Base-by-base conservation (phyloP, 2,329 filamentous ascomycete species). In the Thermomyces lanuginosus region DNA sequence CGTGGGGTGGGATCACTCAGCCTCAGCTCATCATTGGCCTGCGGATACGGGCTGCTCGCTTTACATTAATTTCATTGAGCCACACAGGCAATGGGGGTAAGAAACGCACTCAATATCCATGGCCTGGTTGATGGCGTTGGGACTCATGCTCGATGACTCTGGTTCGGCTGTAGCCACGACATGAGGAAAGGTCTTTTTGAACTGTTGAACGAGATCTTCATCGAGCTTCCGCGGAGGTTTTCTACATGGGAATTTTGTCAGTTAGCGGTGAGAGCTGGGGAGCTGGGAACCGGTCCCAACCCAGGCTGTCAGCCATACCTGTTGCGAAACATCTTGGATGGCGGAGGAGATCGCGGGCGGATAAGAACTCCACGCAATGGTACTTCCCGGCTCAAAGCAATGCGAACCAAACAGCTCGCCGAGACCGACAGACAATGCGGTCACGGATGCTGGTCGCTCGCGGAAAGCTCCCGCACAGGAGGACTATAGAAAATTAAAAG, bases 1-100 rank as follows among this genome's bases (percentile, higher is more conserved):
- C 78, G 71, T 4, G 82, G 81, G 3, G 81, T 92, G 11, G 79
- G 76, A 45, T 92, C 82, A 44, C 78, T 70, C 53, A 89, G 78
- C 49, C 80, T 81, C 36, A 69, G 53, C 31, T 62, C 58, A 19
- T 64, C 55, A 22, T 55, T 49, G 25, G 61, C 58, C 23, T 55
- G 48, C 37, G 60, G 65, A 42, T 32, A 23, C 18, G n/a, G 26
- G 14, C 6, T 19, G 16, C 23, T 12, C 24, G 25, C 18, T 21
- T 13, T 17, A 21, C 5, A 4, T 17, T 8, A n/a, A 11, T 8
- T 12, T 21, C 19, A 13, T 14, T 18, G 24, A 15, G 17, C 21
- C 2, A 17, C 8, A 17, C 16, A n/a, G 5, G 11, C 14, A 17
- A 7, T 23, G n/a, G 9, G 8, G 17, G n/a, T 12, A 3, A 2